Evolutionary conservation across 192 early-diverging fungal genomes (phyloP), one percentile per base, ranked within the genome.

Genomic region (Lobosporangium transversale): DNA sequence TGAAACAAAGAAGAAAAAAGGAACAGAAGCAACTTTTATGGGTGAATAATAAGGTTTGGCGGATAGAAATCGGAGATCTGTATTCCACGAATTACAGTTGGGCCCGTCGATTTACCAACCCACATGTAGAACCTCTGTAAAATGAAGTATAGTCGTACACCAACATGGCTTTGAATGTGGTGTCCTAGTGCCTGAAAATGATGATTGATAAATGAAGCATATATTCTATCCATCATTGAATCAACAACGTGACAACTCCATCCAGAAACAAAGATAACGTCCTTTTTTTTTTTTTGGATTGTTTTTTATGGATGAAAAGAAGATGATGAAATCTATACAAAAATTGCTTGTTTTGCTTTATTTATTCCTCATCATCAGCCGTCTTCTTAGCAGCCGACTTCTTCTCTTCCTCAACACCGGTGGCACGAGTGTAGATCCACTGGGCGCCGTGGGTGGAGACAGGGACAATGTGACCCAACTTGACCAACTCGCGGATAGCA

Each of bases 401-500:
- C 63, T 80, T 78, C 68, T 83, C 83, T 59, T 86, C 83, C 76
- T 78, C 80, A 73, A 78, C 76, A 65, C 79, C 79, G 63, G 85
- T 86, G 47, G 83, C 85, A 60, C 85, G 83, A 54, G 85, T 88
- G 88, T 94, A 93, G 87, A 93, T 91, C 63, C 92, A 84, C 84
- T 98, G 97, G 65, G 95, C 91, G 81, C 90, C 91, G 90, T 97
- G 96, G 58, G 85, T 85, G 64, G 91, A 90, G 74, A 99, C 89
- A 61, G 92, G 88, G 81, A 92, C 92, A 89, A 99, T 99, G 43
- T 92, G 70, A 73, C 97, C 97, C 84, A 95, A 89, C 59, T 83
- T 81, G 82, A 90, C 95, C 56, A 99, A 88, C 80, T 99, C 95
- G 63, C 90, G 88, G 87, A 99, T 91, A 78, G 96, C 96, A 68